These are phyloP conservation scores for Penicillium chermesinum DNA, from an alignment of 495 filamentous ascomycete species.

Conservation along the genomic window DNA sequence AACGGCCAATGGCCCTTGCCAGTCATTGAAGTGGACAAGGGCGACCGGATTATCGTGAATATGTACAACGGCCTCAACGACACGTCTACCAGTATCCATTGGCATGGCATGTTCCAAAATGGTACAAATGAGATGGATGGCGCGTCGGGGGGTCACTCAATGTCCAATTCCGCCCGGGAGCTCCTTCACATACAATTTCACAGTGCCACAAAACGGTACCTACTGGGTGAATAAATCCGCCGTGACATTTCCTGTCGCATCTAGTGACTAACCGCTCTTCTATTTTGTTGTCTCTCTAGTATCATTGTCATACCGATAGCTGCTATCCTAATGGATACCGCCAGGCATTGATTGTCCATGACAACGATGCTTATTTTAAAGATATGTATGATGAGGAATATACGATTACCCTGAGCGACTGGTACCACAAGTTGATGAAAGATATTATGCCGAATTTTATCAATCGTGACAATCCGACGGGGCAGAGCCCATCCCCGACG, in stretches of 20 bases:
- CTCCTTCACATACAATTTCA: slow-evolving; percentile 72
- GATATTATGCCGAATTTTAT: slow-evolving; percentile 42
- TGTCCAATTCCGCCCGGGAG: slow-evolving; percentile 75
- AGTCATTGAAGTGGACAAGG: slow-evolving; percentile 60
- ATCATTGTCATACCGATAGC: slow-evolving; percentile 64
- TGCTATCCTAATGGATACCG: slow-evolving; percentile 76
- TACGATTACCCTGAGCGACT: slow-evolving; percentile 62
- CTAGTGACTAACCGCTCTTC: too few species aligned
- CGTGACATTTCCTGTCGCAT: too few species aligned
- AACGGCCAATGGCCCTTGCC: slow-evolving; percentile 78
- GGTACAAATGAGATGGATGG: slow-evolving; percentile 72
- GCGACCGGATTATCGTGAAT: slow-evolving; percentile 67
- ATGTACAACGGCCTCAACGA: slow-evolving; percentile 69
- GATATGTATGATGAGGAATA: slow-evolving; percentile 63
- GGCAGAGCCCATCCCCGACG: slow-evolving; percentile 48
- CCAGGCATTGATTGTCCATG: slow-evolving; percentile 66
- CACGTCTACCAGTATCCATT: slow-evolving; percentile 67
- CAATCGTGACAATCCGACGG: slow-evolving; percentile 44
- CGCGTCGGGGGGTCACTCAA: slow-evolving; percentile 53
- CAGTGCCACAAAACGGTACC: slow-evolving; percentile 67
- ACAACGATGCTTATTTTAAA: slow-evolving; percentile 55
- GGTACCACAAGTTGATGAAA: slow-evolving; percentile 48
- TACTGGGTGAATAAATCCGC: too few species aligned
- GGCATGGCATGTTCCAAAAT: slow-evolving; percentile 74
- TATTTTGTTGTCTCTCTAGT: too few species aligned